phyloP scores from a whole-genome alignment of 2,329 filamentous ascomycete species.

The Pleurostoma richardsiae region DNA sequence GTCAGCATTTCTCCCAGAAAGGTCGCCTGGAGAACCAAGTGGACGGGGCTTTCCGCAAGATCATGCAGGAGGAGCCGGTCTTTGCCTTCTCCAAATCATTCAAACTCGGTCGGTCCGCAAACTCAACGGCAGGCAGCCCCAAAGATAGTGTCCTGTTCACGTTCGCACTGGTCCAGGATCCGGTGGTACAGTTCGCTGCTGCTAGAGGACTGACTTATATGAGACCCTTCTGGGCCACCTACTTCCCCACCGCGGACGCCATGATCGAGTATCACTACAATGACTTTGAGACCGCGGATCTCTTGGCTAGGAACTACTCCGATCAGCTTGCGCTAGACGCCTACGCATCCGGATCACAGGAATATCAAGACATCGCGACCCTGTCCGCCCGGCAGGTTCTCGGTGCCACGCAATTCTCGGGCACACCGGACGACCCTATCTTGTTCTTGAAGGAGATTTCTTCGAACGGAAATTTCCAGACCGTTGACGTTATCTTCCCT shows the following conservation, averaged over 20 bases:
- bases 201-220: conserved; percentile 72
- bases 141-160: conserved; percentile 66
- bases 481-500: conserved; percentile 83
- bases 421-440: conserved; percentile 65
- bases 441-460: conserved; percentile 84
- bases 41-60: conserved; percentile 61
- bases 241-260: conserved; percentile 58
- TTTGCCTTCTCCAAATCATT: conserved; percentile 74
- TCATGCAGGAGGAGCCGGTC: conserved; percentile 75
- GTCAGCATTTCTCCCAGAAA: conserved; percentile 64
- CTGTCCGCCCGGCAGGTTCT: conserved; percentile 76
- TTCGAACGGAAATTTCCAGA: conserved; percentile 80
- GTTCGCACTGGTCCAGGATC: conserved; percentile 70
- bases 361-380: conserved; percentile 73
- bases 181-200: conserved; percentile 74
- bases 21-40: conserved; percentile 62
- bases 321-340: conserved; percentile 66
- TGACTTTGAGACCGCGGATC: conserved; percentile 61
- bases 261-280: conserved; percentile 71
- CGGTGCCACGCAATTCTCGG: conserved; percentile 71
- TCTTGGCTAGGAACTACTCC: conserved; percentile 69
- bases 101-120: conserved; percentile 28
- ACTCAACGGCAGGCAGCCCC: conserved; percentile 20
- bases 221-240: conserved; percentile 75
- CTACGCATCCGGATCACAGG: conserved; percentile 65